Evolutionary conservation across 352 stramenopile genomes (phyloP).

Genomic region (Phytopythium oedochilum): DNA sequence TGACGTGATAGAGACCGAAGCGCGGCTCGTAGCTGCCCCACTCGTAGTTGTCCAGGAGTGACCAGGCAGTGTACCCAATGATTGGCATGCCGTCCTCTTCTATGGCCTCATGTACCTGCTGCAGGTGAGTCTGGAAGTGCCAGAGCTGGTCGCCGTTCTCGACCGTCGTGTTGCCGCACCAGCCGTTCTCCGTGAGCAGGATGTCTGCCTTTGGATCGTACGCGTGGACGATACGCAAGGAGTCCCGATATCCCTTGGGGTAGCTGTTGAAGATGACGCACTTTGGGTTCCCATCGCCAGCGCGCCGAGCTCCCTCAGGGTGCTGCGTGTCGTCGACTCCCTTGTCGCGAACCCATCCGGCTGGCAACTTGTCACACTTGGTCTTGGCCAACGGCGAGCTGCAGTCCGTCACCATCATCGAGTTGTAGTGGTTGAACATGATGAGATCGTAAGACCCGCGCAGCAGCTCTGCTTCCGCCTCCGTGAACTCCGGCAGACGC

Average conservation of each 20-base stretch:
- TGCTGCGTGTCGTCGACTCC: constrained; percentile 29
- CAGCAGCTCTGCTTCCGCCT: constrained; percentile 55
- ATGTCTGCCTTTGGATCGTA: constrained; percentile 31
- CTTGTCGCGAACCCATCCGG: constrained; percentile 24
- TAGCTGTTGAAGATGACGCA: constrained; percentile 42
- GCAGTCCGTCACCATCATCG: constrained; percentile 33
- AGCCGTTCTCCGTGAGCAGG: constrained; percentile 43
- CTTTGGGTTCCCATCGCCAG: constrained; percentile 24
- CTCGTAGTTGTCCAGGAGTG: constrained; percentile 29
- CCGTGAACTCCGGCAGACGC: constrained; percentile 82
- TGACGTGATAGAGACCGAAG: constrained; percentile 44
- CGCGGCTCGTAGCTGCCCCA: constrained; percentile 22
- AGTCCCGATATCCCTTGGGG: constrained; percentile 30
- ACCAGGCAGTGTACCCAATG: constrained; percentile 16
- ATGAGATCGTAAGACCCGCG: constrained; percentile 85
- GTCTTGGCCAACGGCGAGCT: constrained; percentile 10
- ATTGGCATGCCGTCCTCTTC: constrained; percentile 8
- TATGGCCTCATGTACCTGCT: constrained; percentile 9
- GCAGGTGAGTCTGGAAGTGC: constrained; percentile 33
- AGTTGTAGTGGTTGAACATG: constrained; percentile 91
- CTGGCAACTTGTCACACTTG: constrained; percentile 13
- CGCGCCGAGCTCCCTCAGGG: constrained; percentile 4
- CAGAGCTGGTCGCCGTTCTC: constrained; percentile 35
- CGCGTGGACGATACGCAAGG: constrained; percentile 32
- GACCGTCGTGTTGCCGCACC: constrained; percentile 43